A percentile compares a stretch with the other conserved stretches of the same genome.
Conservation (phyloP, 2,329 filamentous ascomycete species). For the Colletotrichum abscissum region DNA sequence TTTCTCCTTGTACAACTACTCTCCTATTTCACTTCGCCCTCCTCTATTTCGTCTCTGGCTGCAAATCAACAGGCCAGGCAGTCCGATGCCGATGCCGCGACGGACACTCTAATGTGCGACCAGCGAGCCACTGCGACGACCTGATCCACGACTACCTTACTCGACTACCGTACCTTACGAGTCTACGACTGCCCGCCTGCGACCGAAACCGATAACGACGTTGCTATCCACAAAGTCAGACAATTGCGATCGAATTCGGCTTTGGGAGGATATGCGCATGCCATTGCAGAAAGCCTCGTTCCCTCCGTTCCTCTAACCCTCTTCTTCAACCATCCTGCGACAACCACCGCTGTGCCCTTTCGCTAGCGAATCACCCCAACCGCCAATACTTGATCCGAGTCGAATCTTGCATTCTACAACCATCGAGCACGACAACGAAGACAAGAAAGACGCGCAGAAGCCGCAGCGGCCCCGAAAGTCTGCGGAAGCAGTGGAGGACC, state of each 20-base stretch:
- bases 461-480: constrained; percentile 6
- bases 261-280: constrained; percentile 17
- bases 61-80: background rate
- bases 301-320: background rate
- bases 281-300: background rate
- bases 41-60: background rate
- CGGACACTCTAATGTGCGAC: background rate
- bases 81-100: background rate
- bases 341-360: background rate
- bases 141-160: background rate
- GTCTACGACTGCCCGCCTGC: background rate
- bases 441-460: background rate
- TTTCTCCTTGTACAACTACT: background rate
- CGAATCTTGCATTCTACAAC: background rate
- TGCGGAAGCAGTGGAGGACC: constrained; percentile 25
- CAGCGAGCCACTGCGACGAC: background rate
- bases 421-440: background rate
- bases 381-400: background rate
- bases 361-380: background rate
- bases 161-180: too few relatives aligned
- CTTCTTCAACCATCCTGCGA: background rate
- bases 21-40: background rate
- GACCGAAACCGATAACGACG: constrained; percentile 27
- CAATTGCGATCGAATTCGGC: background rate
- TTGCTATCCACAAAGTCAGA: constrained; percentile 11